Evolutionary conservation across 495 filamentous ascomycete genomes (phyloP).

Genomic region (Penicillium bialowiezense): DNA sequence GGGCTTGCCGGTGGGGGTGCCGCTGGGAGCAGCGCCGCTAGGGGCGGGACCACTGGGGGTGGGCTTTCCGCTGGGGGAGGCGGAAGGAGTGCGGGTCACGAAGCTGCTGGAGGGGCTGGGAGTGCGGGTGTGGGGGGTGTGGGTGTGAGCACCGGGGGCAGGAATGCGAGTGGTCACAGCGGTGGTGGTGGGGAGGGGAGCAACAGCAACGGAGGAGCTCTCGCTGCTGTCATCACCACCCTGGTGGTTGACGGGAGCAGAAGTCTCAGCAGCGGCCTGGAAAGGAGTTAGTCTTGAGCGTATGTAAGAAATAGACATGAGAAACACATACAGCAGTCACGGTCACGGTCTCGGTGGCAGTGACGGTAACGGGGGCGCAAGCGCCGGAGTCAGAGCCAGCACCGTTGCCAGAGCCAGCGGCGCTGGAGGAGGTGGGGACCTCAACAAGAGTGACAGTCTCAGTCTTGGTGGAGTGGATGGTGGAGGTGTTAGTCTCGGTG

Average conservation of each 20-base stretch:
- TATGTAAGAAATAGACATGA: neutral
- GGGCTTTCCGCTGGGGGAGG: slow-evolving; percentile 29
- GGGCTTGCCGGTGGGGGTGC: slow-evolving; percentile 11
- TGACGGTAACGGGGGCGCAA: slow-evolving; percentile 23
- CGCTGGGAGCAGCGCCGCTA: slow-evolving; percentile 19
- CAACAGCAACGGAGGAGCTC: slow-evolving; percentile 14
- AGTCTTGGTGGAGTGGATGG: slow-evolving; percentile 26
- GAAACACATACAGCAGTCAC: slow-evolving; percentile 23
- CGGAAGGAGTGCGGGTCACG: slow-evolving; percentile 32
- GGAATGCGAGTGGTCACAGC: slow-evolving; percentile 25
- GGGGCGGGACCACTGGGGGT: slow-evolving; percentile 4
- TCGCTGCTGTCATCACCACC: slow-evolving; percentile 1
- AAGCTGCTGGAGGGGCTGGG: slow-evolving; percentile 23
- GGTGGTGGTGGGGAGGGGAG: slow-evolving; percentile 20
- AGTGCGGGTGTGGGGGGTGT: slow-evolving; percentile 6
- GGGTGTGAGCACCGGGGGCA: slow-evolving; percentile 36
- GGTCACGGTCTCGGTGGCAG: slow-evolving; percentile 26
- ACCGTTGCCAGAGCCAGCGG: slow-evolving; percentile 16
- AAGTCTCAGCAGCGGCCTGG: slow-evolving; percentile 13
- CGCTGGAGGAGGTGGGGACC: slow-evolving; percentile 17
- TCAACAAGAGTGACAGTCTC: slow-evolving; percentile 29
- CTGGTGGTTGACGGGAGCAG: slow-evolving; percentile 14
- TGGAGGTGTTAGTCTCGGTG: slow-evolving; percentile 18
- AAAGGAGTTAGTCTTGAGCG: neutral
- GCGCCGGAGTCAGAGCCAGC: slow-evolving; percentile 15